Percentiles rank a stretch among this genome's conserved stretches.
phyloP scores from a whole-genome alignment of 306 rosid genomes.

The Medicago arabica region DNA sequence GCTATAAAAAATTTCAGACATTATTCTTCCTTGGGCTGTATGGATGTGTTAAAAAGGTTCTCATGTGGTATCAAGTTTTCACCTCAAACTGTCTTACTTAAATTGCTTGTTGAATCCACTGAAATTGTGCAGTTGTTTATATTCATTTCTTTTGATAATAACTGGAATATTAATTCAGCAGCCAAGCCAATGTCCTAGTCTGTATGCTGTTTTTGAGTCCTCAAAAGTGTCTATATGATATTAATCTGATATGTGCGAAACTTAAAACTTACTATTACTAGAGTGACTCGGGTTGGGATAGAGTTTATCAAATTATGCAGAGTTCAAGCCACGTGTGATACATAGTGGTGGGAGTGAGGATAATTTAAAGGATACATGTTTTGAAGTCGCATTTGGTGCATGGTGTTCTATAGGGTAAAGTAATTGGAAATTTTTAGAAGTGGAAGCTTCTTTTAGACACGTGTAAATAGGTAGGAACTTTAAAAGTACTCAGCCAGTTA shows the following conservation, averaged over 20 bases:
- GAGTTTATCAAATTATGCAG: slow-evolving; percentile 26
- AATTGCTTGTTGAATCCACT: slow-evolving; percentile 20
- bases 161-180: slow-evolving; percentile 25
- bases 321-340: slow-evolving; percentile 19
- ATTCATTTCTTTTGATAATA: slow-evolving; percentile 27
- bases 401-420: slow-evolving; percentile 8
- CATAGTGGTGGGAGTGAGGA: neutral
- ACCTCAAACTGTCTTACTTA: neutral
- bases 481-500: neutral
- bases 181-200: slow-evolving; percentile 6
- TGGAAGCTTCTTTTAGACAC: neutral
- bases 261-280: neutral
- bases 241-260: neutral
- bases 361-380: neutral
- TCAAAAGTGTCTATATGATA: neutral
- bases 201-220: slow-evolving; percentile 10
- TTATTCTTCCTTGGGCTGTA: slow-evolving; percentile 32
- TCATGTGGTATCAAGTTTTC: slow-evolving; percentile 17
- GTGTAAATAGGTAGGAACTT: neutral
- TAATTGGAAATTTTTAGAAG: slow-evolving; percentile 2
- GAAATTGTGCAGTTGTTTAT: slow-evolving; percentile 27
- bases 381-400: slow-evolving; percentile 10
- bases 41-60: slow-evolving; percentile 16
- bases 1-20: slow-evolving; percentile 1
- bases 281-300: neutral